These are phyloP conservation scores for Lactarius indigo DNA, from an alignment of 768 basidiomycete species.

Conservation along the genomic window DNA sequence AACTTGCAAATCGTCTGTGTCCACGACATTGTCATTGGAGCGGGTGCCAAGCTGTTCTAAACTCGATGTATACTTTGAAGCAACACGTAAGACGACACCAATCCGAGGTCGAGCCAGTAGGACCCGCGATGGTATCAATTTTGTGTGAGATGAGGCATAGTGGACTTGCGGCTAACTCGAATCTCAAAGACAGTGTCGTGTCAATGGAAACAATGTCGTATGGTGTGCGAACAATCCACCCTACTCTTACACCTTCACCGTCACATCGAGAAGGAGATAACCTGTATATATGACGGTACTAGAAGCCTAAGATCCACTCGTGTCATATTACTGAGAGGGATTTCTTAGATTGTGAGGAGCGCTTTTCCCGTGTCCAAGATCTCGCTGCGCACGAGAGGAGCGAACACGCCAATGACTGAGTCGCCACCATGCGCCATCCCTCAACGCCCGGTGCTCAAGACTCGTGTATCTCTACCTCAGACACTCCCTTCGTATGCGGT, in stretches of 20 bases:
- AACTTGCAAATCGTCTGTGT: slow-evolving; percentile 20
- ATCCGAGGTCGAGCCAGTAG: slow-evolving; percentile 17
- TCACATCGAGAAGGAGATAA: slow-evolving; percentile 16
- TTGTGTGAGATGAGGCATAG: slow-evolving; percentile 1
- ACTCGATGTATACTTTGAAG: slow-evolving; percentile 24
- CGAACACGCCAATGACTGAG: slow-evolving; percentile 18
- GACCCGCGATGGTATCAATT: slow-evolving; percentile 14
- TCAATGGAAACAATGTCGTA: slow-evolving; percentile 23
- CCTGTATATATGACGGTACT: slow-evolving; percentile 19
- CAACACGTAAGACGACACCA: slow-evolving; percentile 22
- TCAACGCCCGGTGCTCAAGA: slow-evolving; percentile 9
- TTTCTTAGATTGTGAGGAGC: slow-evolving; percentile 19
- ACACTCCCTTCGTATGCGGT: slow-evolving; percentile 15
- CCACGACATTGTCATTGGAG: slow-evolving; percentile 20
- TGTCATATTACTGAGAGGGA: neutral
- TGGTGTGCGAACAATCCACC: slow-evolving; percentile 21
- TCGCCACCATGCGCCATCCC: slow-evolving; percentile 11
- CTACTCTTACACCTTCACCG: slow-evolving; percentile 17
- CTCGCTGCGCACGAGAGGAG: slow-evolving; percentile 14
- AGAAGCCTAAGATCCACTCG: neutral
- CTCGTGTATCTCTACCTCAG: slow-evolving; percentile 4
- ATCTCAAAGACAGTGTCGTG: slow-evolving; percentile 22
- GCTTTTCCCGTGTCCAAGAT: slow-evolving; percentile 18
- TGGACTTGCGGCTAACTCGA: slow-evolving; percentile 2
- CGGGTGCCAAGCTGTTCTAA: slow-evolving; percentile 23